phyloP scores from a whole-genome alignment of 2,329 filamentous ascomycete genomes.

The Botrytis byssoidea region DNA sequence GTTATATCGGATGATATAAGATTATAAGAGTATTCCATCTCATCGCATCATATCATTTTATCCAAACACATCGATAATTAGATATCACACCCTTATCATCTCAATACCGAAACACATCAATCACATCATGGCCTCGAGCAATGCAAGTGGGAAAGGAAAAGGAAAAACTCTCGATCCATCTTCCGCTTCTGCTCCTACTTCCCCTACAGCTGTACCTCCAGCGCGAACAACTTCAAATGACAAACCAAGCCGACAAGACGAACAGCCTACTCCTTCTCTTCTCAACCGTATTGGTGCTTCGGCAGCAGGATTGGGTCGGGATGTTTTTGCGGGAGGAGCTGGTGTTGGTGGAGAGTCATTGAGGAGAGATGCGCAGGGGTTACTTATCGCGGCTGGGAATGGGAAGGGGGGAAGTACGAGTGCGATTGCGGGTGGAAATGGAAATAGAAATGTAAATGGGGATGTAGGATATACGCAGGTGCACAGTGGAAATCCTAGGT shows the following conservation, averaged over 20 bases:
- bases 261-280: slow-evolving; percentile 26
- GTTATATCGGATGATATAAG: neutral
- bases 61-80: neutral
- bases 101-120: neutral
- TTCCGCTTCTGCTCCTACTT: neutral
- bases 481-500: neutral
- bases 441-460: slow-evolving; percentile 23
- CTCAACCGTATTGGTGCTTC: slow-evolving; percentile 38
- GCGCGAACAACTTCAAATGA: neutral
- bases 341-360: slow-evolving; percentile 24
- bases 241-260: neutral
- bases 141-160: neutral
- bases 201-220: neutral
- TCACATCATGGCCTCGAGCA: neutral
- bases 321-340: slow-evolving; percentile 35
- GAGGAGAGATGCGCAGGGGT: slow-evolving; percentile 26
- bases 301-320: slow-evolving; percentile 40
- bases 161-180: neutral
- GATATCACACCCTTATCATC: neutral
- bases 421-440: slow-evolving; percentile 23
- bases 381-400: slow-evolving; percentile 33
- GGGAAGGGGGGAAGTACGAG: slow-evolving; percentile 25
- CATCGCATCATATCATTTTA: neutral
- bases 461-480: slow-evolving; percentile 20
- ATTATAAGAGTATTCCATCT: neutral